Conservation (phyloP, 768 basidiomycete genomes). For the Rhodotorula babjevae region DNA sequence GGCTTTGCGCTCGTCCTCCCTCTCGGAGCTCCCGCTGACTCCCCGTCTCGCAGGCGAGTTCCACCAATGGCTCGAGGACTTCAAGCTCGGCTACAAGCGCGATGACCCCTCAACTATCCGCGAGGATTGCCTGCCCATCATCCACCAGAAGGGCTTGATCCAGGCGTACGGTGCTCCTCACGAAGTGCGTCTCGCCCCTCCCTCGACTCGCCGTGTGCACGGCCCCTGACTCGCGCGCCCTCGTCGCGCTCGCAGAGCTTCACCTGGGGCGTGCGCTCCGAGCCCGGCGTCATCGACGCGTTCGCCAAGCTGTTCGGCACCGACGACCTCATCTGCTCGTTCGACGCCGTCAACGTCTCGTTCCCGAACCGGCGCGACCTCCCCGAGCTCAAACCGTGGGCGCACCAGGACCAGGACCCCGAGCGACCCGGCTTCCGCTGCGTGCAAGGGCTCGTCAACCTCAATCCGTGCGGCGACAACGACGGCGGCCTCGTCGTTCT, state of each 20-base stretch:
- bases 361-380: constrained; percentile 15
- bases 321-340: constrained; percentile 28
- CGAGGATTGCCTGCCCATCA: constrained; percentile 43
- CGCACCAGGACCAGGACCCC: constrained; percentile 41
- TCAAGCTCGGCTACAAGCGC: constrained; percentile 46
- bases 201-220: too few species aligned
- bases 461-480: constrained; percentile 40
- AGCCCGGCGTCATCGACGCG: constrained; percentile 35
- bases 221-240: too few species aligned
- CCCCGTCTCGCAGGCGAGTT: constrained; percentile 21
- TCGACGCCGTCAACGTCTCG: constrained; percentile 22
- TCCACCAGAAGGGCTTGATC: constrained; percentile 22
- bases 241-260: too few species aligned
- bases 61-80: constrained; percentile 46
- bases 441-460: constrained; percentile 42
- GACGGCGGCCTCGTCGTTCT: constrained; percentile 44
- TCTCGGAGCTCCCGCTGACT: too few species aligned
- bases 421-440: constrained; percentile 24
- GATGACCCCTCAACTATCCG: constrained; percentile 46
- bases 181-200: constrained; percentile 15
- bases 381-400: constrained; percentile 1
- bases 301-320: constrained; percentile 42
- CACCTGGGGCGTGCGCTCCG: constrained; percentile 40
- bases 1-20: too few species aligned
- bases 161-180: constrained; percentile 33